Base-by-base conservation (phyloP, 257 asterid genomes). In the Scutellaria galericulata region DNA sequence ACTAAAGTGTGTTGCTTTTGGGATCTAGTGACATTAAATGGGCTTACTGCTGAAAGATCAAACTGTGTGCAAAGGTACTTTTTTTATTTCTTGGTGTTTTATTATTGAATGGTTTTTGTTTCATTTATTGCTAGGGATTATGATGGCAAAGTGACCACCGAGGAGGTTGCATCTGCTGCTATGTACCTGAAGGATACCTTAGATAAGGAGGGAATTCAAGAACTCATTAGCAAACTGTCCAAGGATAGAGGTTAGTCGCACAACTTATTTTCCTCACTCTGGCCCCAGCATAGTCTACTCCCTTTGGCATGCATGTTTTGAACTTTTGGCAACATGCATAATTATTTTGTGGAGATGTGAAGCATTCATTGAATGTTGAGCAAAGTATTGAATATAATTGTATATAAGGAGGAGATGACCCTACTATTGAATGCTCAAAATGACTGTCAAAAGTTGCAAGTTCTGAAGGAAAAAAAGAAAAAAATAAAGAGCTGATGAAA, bases 91-190 rank as follows among this genome's bases (percentile, higher is more conserved):
- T 27, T 55, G 42, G 54, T 61, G 13, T 27, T 77, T 52, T 48
- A 44, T 65, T 18, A 54, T 35, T 55, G 57, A 54, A 60, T 22
- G 46, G 42, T 9, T 63, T 47, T 60, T 45, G 46, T 64, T 72
- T 41, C 71, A 7, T 76, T 56, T 47, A 39, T 69, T 46, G 51
- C 44, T 79, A 91, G 97, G 87, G 99, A 94, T 87, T 82, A 83
- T 80, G 99, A 94, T 46, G 99, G 99, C 73, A 94, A 89, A 87
- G 99, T 94, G 81, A 91, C 97, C 59, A 84, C 97, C 0, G 99
- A 94, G 80, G 99, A 94, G 87, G 99, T 94, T 68, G 97, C 93
- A 41, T 87, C 99, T 70, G 99, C 97, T 71, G 97, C 97, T 72
- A 78, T 75, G 50, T 91, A 91, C 87, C 91, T 94, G 75, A 94